Conservation (phyloP, 148 eudicot species). For the Camellia japonica region DNA sequence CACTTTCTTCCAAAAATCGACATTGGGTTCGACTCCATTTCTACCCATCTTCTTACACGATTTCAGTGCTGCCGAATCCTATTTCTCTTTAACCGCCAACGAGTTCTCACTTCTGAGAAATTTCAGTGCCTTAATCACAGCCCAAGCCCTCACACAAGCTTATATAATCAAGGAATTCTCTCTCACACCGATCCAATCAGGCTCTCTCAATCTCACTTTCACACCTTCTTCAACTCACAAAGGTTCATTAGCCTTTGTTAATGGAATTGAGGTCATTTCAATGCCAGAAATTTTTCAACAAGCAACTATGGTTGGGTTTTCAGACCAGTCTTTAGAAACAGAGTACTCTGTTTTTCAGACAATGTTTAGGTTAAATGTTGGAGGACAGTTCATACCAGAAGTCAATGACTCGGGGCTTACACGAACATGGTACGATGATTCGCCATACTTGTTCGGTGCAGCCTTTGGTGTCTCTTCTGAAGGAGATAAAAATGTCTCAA, state of each 20-base stretch:
- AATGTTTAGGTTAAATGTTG: constrained; percentile 64
- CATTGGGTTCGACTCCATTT: constrained; percentile 62
- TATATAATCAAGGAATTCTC: constrained; percentile 70
- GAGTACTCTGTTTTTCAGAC: constrained; percentile 36
- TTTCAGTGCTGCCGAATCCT: constrained; percentile 42
- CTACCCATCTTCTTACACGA: constrained; percentile 63
- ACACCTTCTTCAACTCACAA: constrained; percentile 35
- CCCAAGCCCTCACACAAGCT: constrained; percentile 64
- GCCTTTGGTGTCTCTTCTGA: constrained; percentile 47
- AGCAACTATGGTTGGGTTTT: constrained; percentile 43
- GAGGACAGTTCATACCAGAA: constrained; percentile 61
- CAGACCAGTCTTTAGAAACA: constrained; percentile 18
- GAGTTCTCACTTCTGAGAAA: constrained; percentile 58
- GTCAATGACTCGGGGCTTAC: constrained; percentile 59
- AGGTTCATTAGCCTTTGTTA: constrained; percentile 56
- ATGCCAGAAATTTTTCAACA: constrained; percentile 42
- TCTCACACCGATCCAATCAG: constrained; percentile 28
- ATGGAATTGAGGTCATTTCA: constrained; percentile 72
- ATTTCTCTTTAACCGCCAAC: constrained; percentile 46
- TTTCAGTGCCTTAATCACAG: constrained; percentile 65
- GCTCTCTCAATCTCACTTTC: constrained; percentile 41
- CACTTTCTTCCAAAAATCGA: constrained; percentile 32
- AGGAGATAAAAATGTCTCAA: constrained; percentile 21
- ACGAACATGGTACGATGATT: constrained; percentile 84
- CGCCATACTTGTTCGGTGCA: constrained; percentile 58